Percentiles rank a stretch among this genome's conserved stretches.
phyloP scores from a whole-genome alignment of 176 grass and related monocot species.

The Pharus latifolius region DNA sequence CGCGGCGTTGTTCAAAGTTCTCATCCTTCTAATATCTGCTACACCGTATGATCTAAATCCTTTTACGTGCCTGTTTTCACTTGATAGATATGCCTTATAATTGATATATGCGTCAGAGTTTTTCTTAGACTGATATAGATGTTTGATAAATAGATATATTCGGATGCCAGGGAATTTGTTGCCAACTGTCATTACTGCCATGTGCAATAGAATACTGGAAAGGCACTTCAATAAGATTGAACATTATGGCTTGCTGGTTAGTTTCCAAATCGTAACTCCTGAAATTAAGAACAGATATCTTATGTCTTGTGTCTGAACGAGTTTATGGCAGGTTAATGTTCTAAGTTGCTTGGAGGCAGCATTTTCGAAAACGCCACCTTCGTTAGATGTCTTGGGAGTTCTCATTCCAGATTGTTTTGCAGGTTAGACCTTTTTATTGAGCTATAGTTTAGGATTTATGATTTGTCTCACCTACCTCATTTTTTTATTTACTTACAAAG shows the following conservation, averaged over 20 bases:
- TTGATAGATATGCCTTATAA: constrained; percentile 1
- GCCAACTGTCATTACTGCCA: constrained; percentile 50
- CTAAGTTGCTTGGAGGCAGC: constrained; percentile 80
- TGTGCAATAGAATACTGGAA: constrained; percentile 38
- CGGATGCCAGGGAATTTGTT: constrained; percentile 80
- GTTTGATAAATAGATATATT: constrained; percentile 52
- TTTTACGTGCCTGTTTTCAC: not conserved
- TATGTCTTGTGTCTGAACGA: constrained; percentile 3
- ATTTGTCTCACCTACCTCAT: constrained; percentile 3
- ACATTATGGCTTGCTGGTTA: constrained; percentile 72
- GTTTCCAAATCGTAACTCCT: constrained; percentile 17
- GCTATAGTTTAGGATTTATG: not conserved
- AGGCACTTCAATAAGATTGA: constrained; percentile 45
- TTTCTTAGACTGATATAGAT: not conserved
- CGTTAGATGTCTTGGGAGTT: constrained; percentile 56
- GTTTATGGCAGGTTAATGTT: constrained; percentile 55
- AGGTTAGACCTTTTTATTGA: constrained; percentile 37
- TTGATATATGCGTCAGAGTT: constrained; percentile 2
- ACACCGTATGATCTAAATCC: constrained; percentile 66
- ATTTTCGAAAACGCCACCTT: constrained; percentile 76
- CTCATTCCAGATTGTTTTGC: constrained; percentile 38
- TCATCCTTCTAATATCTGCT: constrained; percentile 77
- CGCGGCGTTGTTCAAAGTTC: constrained; percentile 54
- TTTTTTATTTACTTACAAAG: not conserved
- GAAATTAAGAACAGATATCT: not conserved